Conservation (phyloP, 306 rosid genomes). For the Lathyrus oleraceus region DNA sequence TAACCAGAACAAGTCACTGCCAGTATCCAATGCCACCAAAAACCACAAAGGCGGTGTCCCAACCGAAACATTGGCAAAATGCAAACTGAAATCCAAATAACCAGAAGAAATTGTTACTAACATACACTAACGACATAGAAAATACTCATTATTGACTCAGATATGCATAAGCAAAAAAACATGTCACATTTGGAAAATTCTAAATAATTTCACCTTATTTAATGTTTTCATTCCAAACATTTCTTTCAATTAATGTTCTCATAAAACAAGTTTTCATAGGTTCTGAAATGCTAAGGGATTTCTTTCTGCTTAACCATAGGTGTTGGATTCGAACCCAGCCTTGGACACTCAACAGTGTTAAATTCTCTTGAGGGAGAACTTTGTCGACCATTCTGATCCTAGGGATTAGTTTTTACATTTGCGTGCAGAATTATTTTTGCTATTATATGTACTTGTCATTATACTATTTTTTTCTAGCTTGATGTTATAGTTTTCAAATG, state of each 20-base stretch:
- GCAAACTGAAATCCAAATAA: constrained; percentile 64
- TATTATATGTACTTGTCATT: background rate
- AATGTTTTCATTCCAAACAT: background rate
- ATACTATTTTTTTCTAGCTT: constrained; percentile 14
- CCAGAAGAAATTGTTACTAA: background rate
- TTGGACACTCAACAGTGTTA: no score
- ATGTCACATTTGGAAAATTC: background rate
- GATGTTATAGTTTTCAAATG: constrained; percentile 6
- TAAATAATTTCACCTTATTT: background rate
- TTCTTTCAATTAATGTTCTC: background rate
- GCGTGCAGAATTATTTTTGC: background rate
- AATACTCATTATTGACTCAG: background rate
- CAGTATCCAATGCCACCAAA: constrained; percentile 89
- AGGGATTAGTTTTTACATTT: no score
- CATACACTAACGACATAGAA: background rate
- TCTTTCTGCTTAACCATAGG: no score
- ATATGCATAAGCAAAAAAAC: background rate
- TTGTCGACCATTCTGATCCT: no score
- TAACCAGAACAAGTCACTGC: constrained; percentile 87
- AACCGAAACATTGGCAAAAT: constrained; percentile 72
- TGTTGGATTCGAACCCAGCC: no score
- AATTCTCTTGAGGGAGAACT: no score
- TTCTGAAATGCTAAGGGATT: no score
- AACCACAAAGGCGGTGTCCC: constrained; percentile 75
- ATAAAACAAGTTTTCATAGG: background rate